Evolutionary conservation across 2,329 filamentous ascomycete genomes (phyloP), one percentile per base, ranked within the genome.

Genomic region (Daldinia sp.): DNA sequence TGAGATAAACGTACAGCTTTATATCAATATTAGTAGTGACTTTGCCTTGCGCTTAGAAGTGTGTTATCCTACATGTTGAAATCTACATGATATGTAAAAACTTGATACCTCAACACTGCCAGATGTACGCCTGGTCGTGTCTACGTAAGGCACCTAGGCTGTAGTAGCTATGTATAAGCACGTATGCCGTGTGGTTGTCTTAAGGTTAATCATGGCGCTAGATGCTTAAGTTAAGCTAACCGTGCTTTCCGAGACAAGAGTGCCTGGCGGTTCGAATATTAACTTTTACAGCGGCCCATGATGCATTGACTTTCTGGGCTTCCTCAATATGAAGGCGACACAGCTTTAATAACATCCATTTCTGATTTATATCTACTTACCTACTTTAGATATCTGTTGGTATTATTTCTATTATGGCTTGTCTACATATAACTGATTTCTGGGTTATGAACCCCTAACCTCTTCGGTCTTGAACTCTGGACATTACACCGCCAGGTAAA

Each of bases 211-310:
- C 10, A 48, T 23, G 15, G 20, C 44, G 44, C 26, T 48, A 48
- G 20, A 48, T 48, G 26, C 15, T 33, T 18, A 18, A 50, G 26
- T 18, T 30, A 33, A 23, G 20, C 26, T 30, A 30, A 23, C 15
- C 46, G 46, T 28, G 13, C 46, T 23, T 50, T 26, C 46, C 46
- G 46, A 50, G 46, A 50, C 46, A 50, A 30, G 26, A 30, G 26
- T 13, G 15, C 46, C 26, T n/a, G 26, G 15, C 15, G 46, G 26
- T 23, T 7, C 26, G 6, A 10, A 26, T 48, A 28, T 48, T 48
- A 48, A 48, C 44, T 48, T 48, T 48, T 7, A 26, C 20, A 48
- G 6, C 44, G 44, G 44, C 10, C 4, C 18, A 23, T 20, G 44
- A 26, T 48, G 20, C 4, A 26, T 12, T 13, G 44, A 20, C 12